These are phyloP conservation scores for Camellia sinensis DNA, from an alignment of 148 eudicot genomes.

Conservation along the genomic window DNA sequence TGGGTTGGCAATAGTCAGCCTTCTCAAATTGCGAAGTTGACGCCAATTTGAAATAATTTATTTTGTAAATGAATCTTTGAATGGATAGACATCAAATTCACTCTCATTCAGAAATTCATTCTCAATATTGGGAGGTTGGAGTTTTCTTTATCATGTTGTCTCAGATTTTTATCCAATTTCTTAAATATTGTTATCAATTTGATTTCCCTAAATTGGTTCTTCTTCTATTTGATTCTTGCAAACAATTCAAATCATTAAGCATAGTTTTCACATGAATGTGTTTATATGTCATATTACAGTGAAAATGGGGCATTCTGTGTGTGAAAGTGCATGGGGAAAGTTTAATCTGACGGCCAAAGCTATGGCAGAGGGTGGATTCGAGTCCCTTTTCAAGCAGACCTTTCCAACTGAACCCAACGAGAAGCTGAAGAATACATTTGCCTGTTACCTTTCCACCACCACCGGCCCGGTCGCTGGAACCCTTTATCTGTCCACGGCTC, in stretches of 20 bases:
- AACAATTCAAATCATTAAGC: background rate
- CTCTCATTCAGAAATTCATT: too few relatives aligned
- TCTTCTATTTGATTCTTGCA: background rate
- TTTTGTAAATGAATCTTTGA: too few relatives aligned
- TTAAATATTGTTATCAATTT: too few relatives aligned
- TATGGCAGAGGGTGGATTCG: conserved; percentile 69
- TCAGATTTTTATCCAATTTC: too few relatives aligned
- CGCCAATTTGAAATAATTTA: too few relatives aligned
- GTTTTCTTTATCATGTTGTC: too few relatives aligned
- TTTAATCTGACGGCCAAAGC: conserved; percentile 66
- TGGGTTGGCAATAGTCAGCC: too few relatives aligned
- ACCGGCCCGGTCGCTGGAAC: conserved; percentile 86
- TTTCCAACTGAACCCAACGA: conserved; percentile 52
- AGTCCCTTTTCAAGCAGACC: conserved; percentile 52
- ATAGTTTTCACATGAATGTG: background rate
- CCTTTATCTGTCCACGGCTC: conserved; percentile 53
- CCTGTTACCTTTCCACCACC: conserved; percentile 76
- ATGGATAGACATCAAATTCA: too few relatives aligned
- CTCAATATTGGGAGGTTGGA: too few relatives aligned
- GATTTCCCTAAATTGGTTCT: too few relatives aligned
- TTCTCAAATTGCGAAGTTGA: too few relatives aligned
- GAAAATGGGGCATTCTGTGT: conserved; percentile 60
- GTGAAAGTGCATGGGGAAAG: conserved; percentile 68
- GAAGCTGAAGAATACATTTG: conserved; percentile 65
- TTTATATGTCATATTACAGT: conserved; percentile 32